Evolutionary conservation across 495 filamentous ascomycete species (phyloP), one percentile per base, ranked within the genome.

Genomic region (Penicillium argentinense): DNA sequence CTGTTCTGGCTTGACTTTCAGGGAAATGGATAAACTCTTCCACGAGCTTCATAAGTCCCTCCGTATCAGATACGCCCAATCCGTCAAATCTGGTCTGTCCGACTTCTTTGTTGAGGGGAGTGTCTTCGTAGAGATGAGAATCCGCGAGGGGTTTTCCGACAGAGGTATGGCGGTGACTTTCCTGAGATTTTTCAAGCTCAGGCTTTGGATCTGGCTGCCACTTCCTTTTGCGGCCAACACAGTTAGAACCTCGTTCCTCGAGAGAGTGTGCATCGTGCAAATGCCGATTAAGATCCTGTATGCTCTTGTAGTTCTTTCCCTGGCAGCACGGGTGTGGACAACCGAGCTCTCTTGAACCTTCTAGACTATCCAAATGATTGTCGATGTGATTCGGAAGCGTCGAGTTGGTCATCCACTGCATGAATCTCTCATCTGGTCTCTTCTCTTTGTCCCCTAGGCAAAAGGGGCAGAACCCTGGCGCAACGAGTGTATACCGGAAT

Each of bases 371-470:
- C 19, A 51, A 39, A 25, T 49, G 18, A 8, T 14, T 3, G 22
- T 49, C 34, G 30, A 57, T 57, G 19, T 52, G 40, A 23, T 57
- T 57, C n/a, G 46, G 14, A 29, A 56, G 45, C 12, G 48, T 57
- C 16, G 21, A 14, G 26, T 52, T 57, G 3, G 18, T 34, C 3
- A 56, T 5, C 47, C 32, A 56, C 27, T 56, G 26, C 19, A 44
- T 7, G 30, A 52, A 57, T 28, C 54, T 27, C 26, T 57, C 38
- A 9, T 49, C 42, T 24, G 37, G 30, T 3, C 9, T 36, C 18
- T 53, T 53, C 0, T 7, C 33, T 23, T 43, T 17, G 14, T 60
- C 51, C 9, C 47, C 40, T 29, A 59, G 28, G 17, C 40, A 59
- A 17, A 54, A 52, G 22, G 40, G 51, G 29, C 40, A 59, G 17